Conservation (phyloP, 352 stramenopile genomes). For the Phytophthora ramorum region DNA sequence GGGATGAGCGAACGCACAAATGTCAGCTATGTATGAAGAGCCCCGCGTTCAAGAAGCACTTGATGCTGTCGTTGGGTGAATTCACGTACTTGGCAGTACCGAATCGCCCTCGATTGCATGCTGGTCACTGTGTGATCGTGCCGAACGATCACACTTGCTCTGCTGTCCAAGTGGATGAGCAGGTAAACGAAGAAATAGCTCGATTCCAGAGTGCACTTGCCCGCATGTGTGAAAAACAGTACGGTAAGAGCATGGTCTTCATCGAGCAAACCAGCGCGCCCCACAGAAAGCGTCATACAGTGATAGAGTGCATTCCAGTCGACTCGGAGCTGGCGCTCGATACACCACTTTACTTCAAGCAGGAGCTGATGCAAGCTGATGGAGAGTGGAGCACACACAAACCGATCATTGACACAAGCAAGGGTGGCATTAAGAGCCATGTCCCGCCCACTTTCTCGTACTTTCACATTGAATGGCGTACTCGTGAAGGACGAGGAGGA, state of each 20-base stretch:
- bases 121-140: slow-evolving; percentile 76
- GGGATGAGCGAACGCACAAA: slow-evolving; percentile 71
- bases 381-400: slow-evolving; percentile 85
- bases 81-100: slow-evolving; percentile 78
- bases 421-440: slow-evolving; percentile 64
- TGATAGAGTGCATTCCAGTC: slow-evolving; percentile 85
- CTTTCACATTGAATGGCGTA: slow-evolving; percentile 85
- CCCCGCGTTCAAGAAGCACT: slow-evolving; percentile 78
- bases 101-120: slow-evolving; percentile 60
- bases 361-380: slow-evolving; percentile 79
- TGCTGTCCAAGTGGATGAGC: slow-evolving; percentile 63
- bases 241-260: slow-evolving; percentile 73
- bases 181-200: slow-evolving; percentile 67
- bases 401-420: slow-evolving; percentile 80
- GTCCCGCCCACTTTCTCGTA: slow-evolving; percentile 84
- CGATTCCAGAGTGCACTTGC: slow-evolving; percentile 70
- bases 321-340: slow-evolving; percentile 64
- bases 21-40: slow-evolving; percentile 78
- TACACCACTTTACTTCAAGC: slow-evolving; percentile 84
- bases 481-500: slow-evolving; percentile 43
- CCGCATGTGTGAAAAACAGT: slow-evolving; percentile 64
- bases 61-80: slow-evolving; percentile 82
- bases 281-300: slow-evolving; percentile 66
- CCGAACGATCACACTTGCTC: slow-evolving; percentile 77
- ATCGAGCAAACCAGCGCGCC: slow-evolving; percentile 80